phyloP scores from a whole-genome alignment of 202 grass and related monocot species.

The Zoysia matrella region DNA sequence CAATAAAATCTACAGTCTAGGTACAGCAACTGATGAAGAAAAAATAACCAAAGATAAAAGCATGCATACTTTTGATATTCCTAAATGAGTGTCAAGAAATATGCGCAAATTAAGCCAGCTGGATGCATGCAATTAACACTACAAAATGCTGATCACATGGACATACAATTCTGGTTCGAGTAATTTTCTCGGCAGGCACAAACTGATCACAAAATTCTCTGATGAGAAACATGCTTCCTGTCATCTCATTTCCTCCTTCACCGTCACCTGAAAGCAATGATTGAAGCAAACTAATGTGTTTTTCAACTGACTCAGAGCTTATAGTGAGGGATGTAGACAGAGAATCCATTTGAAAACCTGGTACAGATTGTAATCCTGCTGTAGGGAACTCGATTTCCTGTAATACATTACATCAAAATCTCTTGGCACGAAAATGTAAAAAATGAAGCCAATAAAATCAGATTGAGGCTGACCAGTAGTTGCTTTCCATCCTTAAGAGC shows the following conservation, averaged over 20 bases:
- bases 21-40: slow-evolving; percentile 6
- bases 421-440: slow-evolving; percentile 22
- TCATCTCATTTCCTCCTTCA: slow-evolving; percentile 98
- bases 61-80: neutral
- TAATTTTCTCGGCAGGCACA: slow-evolving; percentile 77
- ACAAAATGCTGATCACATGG: slow-evolving; percentile 20
- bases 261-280: slow-evolving; percentile 69
- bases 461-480: slow-evolving; percentile 63
- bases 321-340: slow-evolving; percentile 17
- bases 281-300: slow-evolving; percentile 20
- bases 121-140: slow-evolving; percentile 2
- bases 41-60: slow-evolving; percentile 1
- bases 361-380: slow-evolving; percentile 80
- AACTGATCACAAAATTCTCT: slow-evolving; percentile 83
- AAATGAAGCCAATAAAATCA: slow-evolving; percentile 27
- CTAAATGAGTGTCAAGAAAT: neutral
- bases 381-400: slow-evolving; percentile 99
- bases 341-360: slow-evolving; percentile 59
- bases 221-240: slow-evolving; percentile 92
- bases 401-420: slow-evolving; percentile 40
- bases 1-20: slow-evolving; percentile 14
- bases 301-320: slow-evolving; percentile 25
- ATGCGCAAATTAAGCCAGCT: slow-evolving; percentile 5
- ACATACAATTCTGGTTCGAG: slow-evolving; percentile 81
- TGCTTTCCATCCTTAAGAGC: slow-evolving; percentile 88